phyloP scores from a whole-genome alignment of 2,329 filamentous ascomycete genomes.

The Claviceps africana region DNA sequence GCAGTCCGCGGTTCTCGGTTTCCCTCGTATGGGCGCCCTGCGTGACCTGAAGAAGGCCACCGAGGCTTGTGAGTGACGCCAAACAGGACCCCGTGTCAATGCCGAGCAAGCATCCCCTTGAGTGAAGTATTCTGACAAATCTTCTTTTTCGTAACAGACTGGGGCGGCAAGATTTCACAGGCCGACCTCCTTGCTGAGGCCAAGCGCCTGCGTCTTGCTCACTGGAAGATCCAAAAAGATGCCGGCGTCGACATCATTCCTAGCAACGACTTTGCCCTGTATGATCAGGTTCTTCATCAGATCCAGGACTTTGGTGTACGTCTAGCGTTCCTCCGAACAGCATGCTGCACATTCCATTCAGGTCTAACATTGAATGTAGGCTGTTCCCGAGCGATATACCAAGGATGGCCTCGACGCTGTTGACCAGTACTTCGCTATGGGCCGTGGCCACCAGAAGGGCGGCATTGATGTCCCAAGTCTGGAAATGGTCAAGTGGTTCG shows the following conservation, averaged over 20 bases:
- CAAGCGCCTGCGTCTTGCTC: slow-evolving; percentile 88
- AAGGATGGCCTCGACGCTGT: slow-evolving; percentile 74
- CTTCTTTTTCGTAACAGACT: slow-evolving; percentile 31
- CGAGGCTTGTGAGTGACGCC: slow-evolving; percentile 56
- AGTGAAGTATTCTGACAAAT: slow-evolving; percentile 11
- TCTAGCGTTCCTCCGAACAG: slow-evolving; percentile 9
- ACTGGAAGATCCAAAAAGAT: slow-evolving; percentile 99
- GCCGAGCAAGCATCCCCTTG: neutral
- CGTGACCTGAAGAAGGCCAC: slow-evolving; percentile 99
- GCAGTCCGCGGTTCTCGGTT: slow-evolving; percentile 75
- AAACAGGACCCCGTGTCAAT: neutral
- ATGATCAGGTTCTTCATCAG: slow-evolving; percentile 94
- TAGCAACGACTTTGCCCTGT: slow-evolving; percentile 98
- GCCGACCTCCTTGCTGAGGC: slow-evolving; percentile 84
- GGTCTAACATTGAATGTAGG: slow-evolving; percentile 31
- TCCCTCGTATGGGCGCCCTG: slow-evolving; percentile 96
- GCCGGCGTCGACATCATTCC: slow-evolving; percentile 95
- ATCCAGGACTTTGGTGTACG: slow-evolving; percentile 94
- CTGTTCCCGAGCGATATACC: slow-evolving; percentile 84
- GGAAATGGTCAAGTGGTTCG: slow-evolving; percentile 99
- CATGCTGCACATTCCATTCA: neutral
- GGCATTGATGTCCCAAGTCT: slow-evolving; percentile 83
- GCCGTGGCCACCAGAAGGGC: slow-evolving; percentile 92
- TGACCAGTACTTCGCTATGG: slow-evolving; percentile 99
- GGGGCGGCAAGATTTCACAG: slow-evolving; percentile 87